A percentile compares a stretch with the other conserved stretches of the same genome.
phyloP scores from a whole-genome alignment of 2,329 filamentous ascomycete species.

The Acrocalymma vagum region DNA sequence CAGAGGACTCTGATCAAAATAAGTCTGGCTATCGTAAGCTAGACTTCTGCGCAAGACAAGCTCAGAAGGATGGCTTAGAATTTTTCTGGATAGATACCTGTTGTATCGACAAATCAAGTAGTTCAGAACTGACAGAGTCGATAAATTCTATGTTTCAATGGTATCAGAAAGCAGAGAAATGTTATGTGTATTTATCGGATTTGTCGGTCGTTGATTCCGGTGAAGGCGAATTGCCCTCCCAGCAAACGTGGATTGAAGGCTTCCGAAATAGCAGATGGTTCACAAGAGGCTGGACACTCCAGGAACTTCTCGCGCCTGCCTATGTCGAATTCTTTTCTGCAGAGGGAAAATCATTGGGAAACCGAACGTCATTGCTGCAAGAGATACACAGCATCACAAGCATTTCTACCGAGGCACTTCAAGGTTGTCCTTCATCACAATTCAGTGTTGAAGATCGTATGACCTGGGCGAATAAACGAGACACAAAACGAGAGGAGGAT shows the following conservation, averaged over 20 bases:
- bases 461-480: conserved; percentile 11
- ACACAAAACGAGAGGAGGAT: conserved; percentile 18
- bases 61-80: conserved; percentile 4
- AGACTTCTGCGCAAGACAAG: conserved; percentile 8
- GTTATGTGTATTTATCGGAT: conserved; percentile 9
- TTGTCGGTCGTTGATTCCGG: no score
- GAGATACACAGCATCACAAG: conserved; percentile 10
- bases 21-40: conserved; percentile 9
- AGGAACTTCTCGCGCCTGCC: conserved; percentile 19
- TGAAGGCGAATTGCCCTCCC: no score
- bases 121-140: conserved; percentile 6
- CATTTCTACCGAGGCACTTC: conserved; percentile 8
- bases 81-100: conserved; percentile 14
- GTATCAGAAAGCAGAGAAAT: conserved; percentile 11
- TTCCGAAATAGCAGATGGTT: conserved; percentile 9
- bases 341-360: conserved; percentile 14
- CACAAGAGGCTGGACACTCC: conserved; percentile 8
- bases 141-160: conserved; percentile 9
- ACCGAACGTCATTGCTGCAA: conserved; percentile 2
- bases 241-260: no score
- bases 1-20: no score
- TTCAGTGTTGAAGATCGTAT: conserved; percentile 17
- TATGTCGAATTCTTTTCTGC: conserved; percentile 23
- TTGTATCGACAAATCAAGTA: conserved; percentile 6
- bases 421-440: conserved; percentile 1